phyloP scores from a whole-genome alignment of 139 green algal species.

The Chlorella sp. region DNA sequence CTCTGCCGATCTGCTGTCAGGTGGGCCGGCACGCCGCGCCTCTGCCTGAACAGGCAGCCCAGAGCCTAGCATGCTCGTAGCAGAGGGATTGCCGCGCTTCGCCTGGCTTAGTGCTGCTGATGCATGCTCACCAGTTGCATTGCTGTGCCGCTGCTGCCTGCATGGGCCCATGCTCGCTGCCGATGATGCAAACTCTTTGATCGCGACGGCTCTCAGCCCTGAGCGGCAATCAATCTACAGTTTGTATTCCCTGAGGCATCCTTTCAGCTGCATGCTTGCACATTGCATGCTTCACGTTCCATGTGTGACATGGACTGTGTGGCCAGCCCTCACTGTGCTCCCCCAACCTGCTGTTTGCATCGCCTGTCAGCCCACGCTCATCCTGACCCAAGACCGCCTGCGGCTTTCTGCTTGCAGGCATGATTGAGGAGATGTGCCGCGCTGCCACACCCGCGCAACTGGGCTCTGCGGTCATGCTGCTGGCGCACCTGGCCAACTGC shows the following conservation, averaged over 20 bases:
- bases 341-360: too few species aligned
- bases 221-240: conserved; percentile 50
- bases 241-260: conserved; percentile 90
- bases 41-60: neutral
- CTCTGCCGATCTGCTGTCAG: conserved; percentile 50
- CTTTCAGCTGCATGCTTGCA: neutral
- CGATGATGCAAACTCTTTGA: conserved; percentile 40
- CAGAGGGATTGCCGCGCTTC: neutral
- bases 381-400: too few species aligned
- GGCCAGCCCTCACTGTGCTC: too few species aligned
- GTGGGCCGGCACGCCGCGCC: conserved; percentile 24
- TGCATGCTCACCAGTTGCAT: neutral
- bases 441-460: conserved; percentile 18
- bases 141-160: neutral
- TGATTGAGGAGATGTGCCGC: conserved; percentile 53
- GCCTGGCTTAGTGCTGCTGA: too few species aligned
- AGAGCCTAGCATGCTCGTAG: neutral
- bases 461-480: conserved; percentile 55
- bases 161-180: neutral
- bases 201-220: conserved; percentile 6
- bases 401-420: conserved; percentile 38
- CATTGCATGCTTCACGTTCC: neutral
- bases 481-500: conserved; percentile 63
- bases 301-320: too few species aligned
- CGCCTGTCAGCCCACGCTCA: too few species aligned